A percentile compares a stretch with the other conserved stretches of the same genome.
phyloP scores from a whole-genome alignment of 2,329 filamentous ascomycete genomes.

The Sphaerulina vaccinii region DNA sequence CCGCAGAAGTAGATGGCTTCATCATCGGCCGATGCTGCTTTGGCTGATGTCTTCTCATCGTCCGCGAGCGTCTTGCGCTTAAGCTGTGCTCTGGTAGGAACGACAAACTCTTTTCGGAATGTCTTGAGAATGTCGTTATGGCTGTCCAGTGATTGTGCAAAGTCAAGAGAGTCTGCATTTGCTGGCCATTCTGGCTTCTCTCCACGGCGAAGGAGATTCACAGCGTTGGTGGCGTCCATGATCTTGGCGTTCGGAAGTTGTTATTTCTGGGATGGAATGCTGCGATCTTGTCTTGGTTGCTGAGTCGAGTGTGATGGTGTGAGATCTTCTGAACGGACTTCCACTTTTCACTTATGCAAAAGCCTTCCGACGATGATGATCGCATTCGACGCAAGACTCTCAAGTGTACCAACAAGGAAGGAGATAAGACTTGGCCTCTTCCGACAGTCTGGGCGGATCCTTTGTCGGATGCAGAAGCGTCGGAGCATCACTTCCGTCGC shows the following conservation, averaged over 20 bases:
- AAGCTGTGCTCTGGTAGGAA: constrained; percentile 71
- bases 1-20: constrained; percentile 78
- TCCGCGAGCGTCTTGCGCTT: constrained; percentile 58
- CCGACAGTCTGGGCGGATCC: too few relatives aligned
- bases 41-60: constrained; percentile 19
- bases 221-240: constrained; percentile 29
- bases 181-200: constrained; percentile 26
- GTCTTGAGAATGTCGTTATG: constrained; percentile 22
- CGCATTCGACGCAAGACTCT: neutral
- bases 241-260: constrained; percentile 1
- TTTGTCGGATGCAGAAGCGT: too few relatives aligned
- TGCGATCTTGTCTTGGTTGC: too few relatives aligned
- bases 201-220: constrained; percentile 29
- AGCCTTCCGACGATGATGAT: constrained; percentile 6
- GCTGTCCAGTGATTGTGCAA: constrained; percentile 29
- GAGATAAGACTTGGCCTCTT: constrained; percentile 1
- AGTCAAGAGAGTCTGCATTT: constrained; percentile 29
- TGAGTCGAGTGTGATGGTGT: neutral
- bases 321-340: neutral
- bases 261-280: neutral
- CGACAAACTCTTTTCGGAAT: constrained; percentile 60
- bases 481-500: too few relatives aligned
- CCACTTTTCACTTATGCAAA: constrained; percentile 5
- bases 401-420: constrained; percentile 11
- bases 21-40: constrained; percentile 32